Evolutionary conservation across 192 early-diverging fungal species (phyloP).

Genomic region (Coemansia sp.): DNA sequence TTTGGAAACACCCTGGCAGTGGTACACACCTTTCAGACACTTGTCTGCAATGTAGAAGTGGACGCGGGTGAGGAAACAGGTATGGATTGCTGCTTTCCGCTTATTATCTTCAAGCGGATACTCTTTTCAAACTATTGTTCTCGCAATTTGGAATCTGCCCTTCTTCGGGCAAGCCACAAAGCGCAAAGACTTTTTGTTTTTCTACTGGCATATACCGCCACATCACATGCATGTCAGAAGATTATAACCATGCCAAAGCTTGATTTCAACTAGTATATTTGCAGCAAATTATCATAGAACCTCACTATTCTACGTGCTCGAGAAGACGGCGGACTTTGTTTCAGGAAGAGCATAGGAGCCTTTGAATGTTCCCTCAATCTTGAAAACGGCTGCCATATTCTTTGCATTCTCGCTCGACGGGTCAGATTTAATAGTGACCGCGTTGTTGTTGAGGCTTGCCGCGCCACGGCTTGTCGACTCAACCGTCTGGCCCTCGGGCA

Average conservation of each 20-base stretch:
- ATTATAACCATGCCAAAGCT: constrained; percentile 4
- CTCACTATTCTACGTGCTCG: constrained; percentile 8
- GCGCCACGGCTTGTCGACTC: constrained; percentile 43
- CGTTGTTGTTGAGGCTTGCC: constrained; percentile 16
- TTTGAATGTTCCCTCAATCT: constrained; percentile 33
- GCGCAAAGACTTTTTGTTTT: too few species aligned
- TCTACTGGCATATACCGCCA: too few species aligned
- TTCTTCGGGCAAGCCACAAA: too few species aligned
- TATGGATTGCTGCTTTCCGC: too few species aligned
- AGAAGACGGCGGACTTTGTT: constrained; percentile 23
- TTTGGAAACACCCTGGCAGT: too few species aligned
- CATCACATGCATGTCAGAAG: too few species aligned
- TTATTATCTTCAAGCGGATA: too few species aligned
- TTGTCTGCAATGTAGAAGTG: too few species aligned
- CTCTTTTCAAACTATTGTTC: too few species aligned
- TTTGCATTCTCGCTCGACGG: constrained; percentile 20
- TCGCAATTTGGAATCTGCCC: too few species aligned
- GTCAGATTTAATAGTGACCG: constrained; percentile 41
- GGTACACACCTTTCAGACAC: too few species aligned
- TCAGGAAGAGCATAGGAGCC: constrained; percentile 39
- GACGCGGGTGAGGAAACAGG: too few species aligned
- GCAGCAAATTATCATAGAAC: neutral
- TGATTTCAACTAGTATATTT: neutral
- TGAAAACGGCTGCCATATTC: constrained; percentile 50
- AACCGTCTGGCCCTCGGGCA: constrained; percentile 40